Evolutionary conservation across 345 rosid genomes (phyloP), one percentile per base, ranked within the genome.

Genomic region (Salix koriyanagi): DNA sequence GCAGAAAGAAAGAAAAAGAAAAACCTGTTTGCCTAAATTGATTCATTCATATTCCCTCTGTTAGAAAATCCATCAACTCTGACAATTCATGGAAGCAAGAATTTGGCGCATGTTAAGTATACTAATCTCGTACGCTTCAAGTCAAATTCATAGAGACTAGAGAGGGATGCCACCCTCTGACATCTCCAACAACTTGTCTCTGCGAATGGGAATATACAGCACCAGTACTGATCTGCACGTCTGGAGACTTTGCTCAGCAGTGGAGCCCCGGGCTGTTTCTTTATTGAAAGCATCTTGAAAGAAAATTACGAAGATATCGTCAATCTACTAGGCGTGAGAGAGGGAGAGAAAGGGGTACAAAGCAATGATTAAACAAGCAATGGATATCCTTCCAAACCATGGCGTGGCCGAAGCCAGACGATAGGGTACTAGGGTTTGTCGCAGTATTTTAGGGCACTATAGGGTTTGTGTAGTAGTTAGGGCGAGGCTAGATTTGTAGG

Each of bases 361-460:
- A 41, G 30, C 54, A 64, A 72, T 36, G 26, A 76, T 75, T 58
- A 74, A 21, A 44, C 75, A 72, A 25, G 36, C 61, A 62, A 39
- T 8, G 44, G 71, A 3, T 3, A 9, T 25, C 52, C 52, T 14
- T 46, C 2, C 10, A 3, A 23, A 14, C 67, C 67, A n/a, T 62
- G 67, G 32, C 36, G 10, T 30, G 13, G 67, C 67, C 16, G 62
- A 72, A 73, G 58, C 34, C 50, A 70, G 58, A 32, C 23, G 14
- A 66, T 64, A 73, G 67, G 58, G 56, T 39, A 58, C 61, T 80
- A 76, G 72, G 79, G 77, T 73, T 76, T 74, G 80, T 77, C 44
- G 44, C 58, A 70, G 71, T 39, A 5, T 65, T 58, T 67, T 68
- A 65, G 69, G 48, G 72, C 37, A 44, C 36, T 14, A 4, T 26